Percentiles rank a stretch among this genome's conserved stretches.
These are phyloP conservation scores for Neurospora sp. DNA, from an alignment of 495 filamentous ascomycete species.

Conservation along the genomic window DNA sequence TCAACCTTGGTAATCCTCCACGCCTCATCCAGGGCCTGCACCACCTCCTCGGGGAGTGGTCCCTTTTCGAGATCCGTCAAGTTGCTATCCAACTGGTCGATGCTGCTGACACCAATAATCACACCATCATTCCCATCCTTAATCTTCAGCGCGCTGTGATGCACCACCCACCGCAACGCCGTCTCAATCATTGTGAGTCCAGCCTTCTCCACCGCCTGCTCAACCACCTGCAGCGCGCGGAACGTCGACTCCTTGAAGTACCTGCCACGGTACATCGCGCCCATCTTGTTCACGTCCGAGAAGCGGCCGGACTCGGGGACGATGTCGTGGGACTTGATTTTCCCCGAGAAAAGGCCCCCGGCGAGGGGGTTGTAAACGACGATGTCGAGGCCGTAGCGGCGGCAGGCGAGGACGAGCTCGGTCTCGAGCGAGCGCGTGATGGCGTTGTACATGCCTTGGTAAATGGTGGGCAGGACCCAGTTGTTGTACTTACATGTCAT, in stretches of 20 bases:
- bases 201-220: conserved; percentile 63
- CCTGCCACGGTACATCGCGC: conserved; percentile 60
- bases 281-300: conserved; percentile 38
- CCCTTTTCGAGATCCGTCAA: conserved; percentile 74
- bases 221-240: conserved; percentile 61
- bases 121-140: conserved; percentile 69
- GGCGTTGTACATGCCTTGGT: conserved; percentile 59
- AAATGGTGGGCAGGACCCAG: conserved; percentile 62
- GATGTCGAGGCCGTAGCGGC: conserved; percentile 77
- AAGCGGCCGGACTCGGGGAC: conserved; percentile 62
- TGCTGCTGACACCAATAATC: conserved; percentile 67
- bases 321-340: conserved; percentile 58
- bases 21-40: conserved; percentile 70
- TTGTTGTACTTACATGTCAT: conserved; percentile 70
- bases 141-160: conserved; percentile 73
- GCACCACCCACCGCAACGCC: conserved; percentile 67
- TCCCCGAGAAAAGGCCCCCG: conserved; percentile 69
- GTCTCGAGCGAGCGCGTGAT: conserved; percentile 69
- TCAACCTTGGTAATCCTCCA: conserved; percentile 57
- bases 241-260: conserved; percentile 79
- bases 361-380: conserved; percentile 89
- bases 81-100: conserved; percentile 66
- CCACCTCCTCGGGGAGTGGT: conserved; percentile 74
- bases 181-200: conserved; percentile 72
- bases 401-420: conserved; percentile 69